Evolutionary conservation across 2,329 filamentous ascomycete species (phyloP).

Genomic region (Aspergillus sp.): DNA sequence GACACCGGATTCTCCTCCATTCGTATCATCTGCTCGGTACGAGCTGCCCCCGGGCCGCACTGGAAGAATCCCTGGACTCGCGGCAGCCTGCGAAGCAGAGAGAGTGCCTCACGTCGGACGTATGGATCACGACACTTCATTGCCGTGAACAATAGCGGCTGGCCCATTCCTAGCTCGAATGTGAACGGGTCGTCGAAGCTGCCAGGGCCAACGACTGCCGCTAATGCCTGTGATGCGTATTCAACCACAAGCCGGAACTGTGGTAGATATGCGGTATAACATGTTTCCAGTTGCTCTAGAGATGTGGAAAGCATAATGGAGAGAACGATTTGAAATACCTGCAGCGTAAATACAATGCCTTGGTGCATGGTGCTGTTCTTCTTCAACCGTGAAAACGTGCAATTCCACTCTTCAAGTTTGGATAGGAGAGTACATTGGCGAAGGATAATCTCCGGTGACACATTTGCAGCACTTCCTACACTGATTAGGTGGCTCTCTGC

Average conservation of each 20-base stretch:
- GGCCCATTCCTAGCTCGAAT: conserved; percentile 24
- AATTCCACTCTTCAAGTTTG: background rate
- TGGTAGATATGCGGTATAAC: conserved; percentile 15
- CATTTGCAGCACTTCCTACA: background rate
- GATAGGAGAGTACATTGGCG: background rate
- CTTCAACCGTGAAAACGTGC: background rate
- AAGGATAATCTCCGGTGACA: background rate
- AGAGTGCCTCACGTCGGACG: conserved; percentile 23
- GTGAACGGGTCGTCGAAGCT: conserved; percentile 25
- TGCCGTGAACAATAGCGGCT: conserved; percentile 27
- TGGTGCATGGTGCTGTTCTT: background rate
- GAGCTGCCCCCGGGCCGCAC: conserved; percentile 6
- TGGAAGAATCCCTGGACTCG: conserved; percentile 25
- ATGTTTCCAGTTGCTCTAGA: conserved; percentile 12
- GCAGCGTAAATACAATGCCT: conserved; percentile 10
- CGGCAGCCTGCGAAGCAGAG: conserved; percentile 18
- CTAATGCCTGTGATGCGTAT: conserved; percentile 14
- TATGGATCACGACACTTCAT: conserved; percentile 28
- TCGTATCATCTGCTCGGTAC: background rate
- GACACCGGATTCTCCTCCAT: background rate
- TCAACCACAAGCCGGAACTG: conserved; percentile 24
- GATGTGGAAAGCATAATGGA: conserved; percentile 17
- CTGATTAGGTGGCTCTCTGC: conserved; percentile 3
- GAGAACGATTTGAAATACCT: conserved; percentile 21
- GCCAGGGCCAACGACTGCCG: conserved; percentile 13